These are phyloP conservation scores for Wallemia ichthyophaga DNA, from an alignment of 1,284 basidiomycete genomes.

Conservation along the genomic window DNA sequence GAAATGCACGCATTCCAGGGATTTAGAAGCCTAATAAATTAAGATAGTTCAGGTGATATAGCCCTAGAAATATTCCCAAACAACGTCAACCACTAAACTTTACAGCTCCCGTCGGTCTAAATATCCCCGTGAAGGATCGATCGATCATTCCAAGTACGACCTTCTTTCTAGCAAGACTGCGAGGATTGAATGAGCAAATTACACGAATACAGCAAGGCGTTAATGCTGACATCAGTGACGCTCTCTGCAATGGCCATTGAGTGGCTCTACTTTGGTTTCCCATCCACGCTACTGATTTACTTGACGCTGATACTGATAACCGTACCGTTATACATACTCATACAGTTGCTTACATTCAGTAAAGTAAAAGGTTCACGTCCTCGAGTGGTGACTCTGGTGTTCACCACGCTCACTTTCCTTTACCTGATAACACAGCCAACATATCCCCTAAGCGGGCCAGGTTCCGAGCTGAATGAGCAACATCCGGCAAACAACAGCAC, in stretches of 20 bases:
- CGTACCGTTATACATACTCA: neutral
- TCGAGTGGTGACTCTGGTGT: neutral
- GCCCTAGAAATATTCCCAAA: too few species aligned
- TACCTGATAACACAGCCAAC: neutral
- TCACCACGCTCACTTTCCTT: neutral
- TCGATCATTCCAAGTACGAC: too few species aligned
- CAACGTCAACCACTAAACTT: too few species aligned
- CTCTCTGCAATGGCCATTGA: neutral
- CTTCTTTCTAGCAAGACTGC: too few species aligned
- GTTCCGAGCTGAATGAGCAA: neutral
- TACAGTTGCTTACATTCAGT: neutral
- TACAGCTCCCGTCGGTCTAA: too few species aligned
- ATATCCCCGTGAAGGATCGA: too few species aligned
- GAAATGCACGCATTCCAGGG: too few species aligned
- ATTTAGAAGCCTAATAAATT: too few species aligned
- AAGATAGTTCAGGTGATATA: too few species aligned
- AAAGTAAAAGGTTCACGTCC: neutral
- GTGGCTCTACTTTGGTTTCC: slow-evolving; percentile 1
- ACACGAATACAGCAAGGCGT: neutral
- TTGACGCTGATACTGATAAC: neutral
- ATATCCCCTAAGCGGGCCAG: neutral
- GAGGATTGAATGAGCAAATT: too few species aligned
- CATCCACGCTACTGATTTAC: neutral
- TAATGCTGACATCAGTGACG: neutral
- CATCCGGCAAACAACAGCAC: neutral